Evolutionary conservation across 768 basidiomycete genomes (phyloP), one percentile per base, ranked within the genome.

Genomic region (Hydnomerulius pinastri): DNA sequence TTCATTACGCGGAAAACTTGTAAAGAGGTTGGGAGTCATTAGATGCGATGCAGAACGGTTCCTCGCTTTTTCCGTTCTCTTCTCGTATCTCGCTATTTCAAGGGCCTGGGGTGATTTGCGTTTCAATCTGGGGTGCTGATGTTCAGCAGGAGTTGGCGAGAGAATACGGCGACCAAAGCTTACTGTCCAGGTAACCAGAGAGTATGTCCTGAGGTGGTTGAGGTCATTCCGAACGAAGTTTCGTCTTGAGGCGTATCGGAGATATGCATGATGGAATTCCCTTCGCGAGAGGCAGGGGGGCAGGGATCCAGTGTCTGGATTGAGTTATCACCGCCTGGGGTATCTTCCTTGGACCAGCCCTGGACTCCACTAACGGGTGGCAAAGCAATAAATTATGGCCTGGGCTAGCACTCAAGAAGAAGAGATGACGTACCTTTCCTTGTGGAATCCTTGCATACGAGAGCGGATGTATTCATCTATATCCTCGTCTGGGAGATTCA

Each of bases 401-500:
- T 17, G 46, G 18, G 32, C 15, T 27, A 17, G 39, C 17, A 12
- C n/a, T 33, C 9, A 10, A 15, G 10, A 30, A 12, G 35, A 11
- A 33, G 23, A 9, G 27, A 33, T 43, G 33, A 24, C 61, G 17
- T 41, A 67, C 66, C 20, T 43, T 25, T 55, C 55, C 48, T n/a
- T 54, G 50, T 30, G 51, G 11, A 49, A 40, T 20, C 40, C 48
- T 32, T 47, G 44, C 25, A 65, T 46, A 32, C 63, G 65, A 24
- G 73, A 65, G 37, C 65, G 63, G 39, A 79, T 54, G 55, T 79
- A 84, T 38, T 77, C 74, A 13, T 77, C 70, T 39, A 78, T 54
- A 32, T 78, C 75, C 61, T 83, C 80, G 32, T 82, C 77, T 3
- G 80, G 77, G 15, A 79, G 51, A 39, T 70, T 73, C 80, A 84